Conservation (phyloP, 225 moss, liverwort and hornwort genomes). For the Climacium dendroides region DNA sequence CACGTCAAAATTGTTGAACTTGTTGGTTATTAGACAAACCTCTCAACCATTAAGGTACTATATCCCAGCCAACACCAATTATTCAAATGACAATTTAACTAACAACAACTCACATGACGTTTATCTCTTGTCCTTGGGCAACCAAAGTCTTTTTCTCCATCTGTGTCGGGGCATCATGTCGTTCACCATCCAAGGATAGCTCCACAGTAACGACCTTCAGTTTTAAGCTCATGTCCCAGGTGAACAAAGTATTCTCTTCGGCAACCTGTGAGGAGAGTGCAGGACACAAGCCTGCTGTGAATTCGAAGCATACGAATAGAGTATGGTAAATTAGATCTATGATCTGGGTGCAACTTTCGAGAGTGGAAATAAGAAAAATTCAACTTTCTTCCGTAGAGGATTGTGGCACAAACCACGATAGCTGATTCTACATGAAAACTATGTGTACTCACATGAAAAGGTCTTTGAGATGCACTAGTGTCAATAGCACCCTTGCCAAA, state of each 20-base stretch:
- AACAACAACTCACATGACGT: slow-evolving; percentile 37
- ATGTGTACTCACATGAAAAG: slow-evolving; percentile 5
- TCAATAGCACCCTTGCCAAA: neutral
- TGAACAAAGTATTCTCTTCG: slow-evolving; percentile 2
- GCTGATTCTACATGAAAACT: neutral
- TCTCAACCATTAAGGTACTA: neutral
- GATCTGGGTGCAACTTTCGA: neutral
- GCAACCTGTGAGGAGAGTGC: slow-evolving; percentile 3
- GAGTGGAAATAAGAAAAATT: neutral
- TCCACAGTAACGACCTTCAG: slow-evolving; percentile 59
- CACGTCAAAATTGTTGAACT: neutral
- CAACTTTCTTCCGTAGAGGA: neutral
- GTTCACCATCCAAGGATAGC: slow-evolving; percentile 42
- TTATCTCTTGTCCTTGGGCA: slow-evolving; percentile 59
- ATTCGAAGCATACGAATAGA: neutral
- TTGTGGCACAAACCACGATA: neutral
- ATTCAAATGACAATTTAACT: neutral
- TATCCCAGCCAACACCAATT: neutral
- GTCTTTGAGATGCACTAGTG: slow-evolving; percentile 2
- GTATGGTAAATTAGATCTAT: neutral
- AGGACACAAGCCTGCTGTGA: neutral
- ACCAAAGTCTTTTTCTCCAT: slow-evolving; percentile 48
- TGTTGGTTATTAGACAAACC: neutral
- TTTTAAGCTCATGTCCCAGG: slow-evolving; percentile 55
- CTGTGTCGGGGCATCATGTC: neutral